These are phyloP conservation scores for Pseudogymnoascus sp. DNA, from an alignment of 2,329 filamentous ascomycete genomes.

Conservation along the genomic window DNA sequence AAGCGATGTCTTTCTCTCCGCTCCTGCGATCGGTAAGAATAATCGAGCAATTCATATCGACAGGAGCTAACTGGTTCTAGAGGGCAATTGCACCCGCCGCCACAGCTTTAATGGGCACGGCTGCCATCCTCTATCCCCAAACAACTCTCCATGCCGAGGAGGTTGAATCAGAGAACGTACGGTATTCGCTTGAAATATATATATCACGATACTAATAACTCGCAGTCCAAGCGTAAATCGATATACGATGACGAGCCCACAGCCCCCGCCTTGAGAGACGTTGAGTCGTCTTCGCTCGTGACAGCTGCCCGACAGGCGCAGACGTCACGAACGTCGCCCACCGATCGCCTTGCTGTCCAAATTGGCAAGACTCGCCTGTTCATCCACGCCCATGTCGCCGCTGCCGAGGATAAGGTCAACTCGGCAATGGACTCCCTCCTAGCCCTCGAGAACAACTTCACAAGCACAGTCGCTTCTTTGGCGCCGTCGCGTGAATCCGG, in stretches of 20 bases:
- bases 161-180: conserved; percentile 24
- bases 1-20: conserved; percentile 43
- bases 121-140: conserved; percentile 38
- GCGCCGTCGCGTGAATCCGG: conserved; percentile 77
- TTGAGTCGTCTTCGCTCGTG: conserved; percentile 26
- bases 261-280: conserved; percentile 26
- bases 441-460: conserved; percentile 80
- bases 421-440: conserved; percentile 70
- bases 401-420: conserved; percentile 77
- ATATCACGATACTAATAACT: not conserved
- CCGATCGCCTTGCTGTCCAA: conserved; percentile 77
- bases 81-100: conserved; percentile 40
- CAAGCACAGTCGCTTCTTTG: conserved; percentile 76
- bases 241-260: conserved; percentile 65
- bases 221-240: conserved; percentile 48
- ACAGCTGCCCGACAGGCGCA: conserved; percentile 31
- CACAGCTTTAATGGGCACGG: conserved; percentile 34
- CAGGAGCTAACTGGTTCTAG: conserved; percentile 28
- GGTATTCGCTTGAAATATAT: not conserved
- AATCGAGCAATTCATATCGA: conserved; percentile 13
- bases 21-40: conserved; percentile 42
- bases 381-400: conserved; percentile 65
- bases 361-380: conserved; percentile 73
- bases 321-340: conserved; percentile 43
- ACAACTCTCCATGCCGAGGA: conserved; percentile 41